A percentile compares a stretch with the other conserved stretches of the same genome.
Conservation (phyloP, 2,329 filamentous ascomycete genomes). For the Fusarium beomiforme region DNA sequence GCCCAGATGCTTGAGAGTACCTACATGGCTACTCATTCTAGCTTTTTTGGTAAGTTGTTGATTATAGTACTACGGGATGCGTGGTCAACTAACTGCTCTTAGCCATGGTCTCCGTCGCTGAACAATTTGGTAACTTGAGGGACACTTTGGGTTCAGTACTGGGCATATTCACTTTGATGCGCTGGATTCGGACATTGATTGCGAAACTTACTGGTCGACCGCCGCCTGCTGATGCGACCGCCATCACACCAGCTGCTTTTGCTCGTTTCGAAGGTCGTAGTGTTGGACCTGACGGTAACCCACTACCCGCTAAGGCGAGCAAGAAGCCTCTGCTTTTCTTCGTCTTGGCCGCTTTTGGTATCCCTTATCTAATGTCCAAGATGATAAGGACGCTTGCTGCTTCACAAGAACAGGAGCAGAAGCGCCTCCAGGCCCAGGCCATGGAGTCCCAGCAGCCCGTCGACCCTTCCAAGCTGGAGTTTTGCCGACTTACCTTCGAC, state of each 20-base stretch:
- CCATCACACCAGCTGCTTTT: constrained; percentile 91
- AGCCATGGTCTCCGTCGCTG: constrained; percentile 98
- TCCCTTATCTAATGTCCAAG: constrained; percentile 97
- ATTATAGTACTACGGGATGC: too few species aligned
- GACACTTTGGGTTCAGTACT: constrained; percentile 93
- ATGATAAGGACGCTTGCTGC: constrained; percentile 86
- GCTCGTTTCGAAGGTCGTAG: constrained; percentile 84
- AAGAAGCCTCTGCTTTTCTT: constrained; percentile 98
- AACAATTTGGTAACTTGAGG: constrained; percentile 93
- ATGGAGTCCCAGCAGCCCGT: constrained; percentile 66
- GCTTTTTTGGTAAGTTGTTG: constrained; percentile 84
- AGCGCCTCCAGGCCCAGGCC: constrained; percentile 61
- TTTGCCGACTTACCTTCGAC: constrained; percentile 94
- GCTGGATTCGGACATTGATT: constrained; percentile 91
- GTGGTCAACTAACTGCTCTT: constrained; percentile 12
- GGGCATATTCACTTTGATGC: constrained; percentile 94
- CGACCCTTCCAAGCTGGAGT: constrained; percentile 92
- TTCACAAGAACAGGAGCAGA: constrained; percentile 85
- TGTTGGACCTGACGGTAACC: constrained; percentile 68
- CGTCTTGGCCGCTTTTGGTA: constrained; percentile 89
- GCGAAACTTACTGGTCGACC: constrained; percentile 94
- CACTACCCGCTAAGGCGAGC: constrained; percentile 77
- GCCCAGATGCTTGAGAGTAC: constrained; percentile 99
- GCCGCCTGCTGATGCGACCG: constrained; percentile 84
- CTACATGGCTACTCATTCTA: constrained; percentile 99